Conservation (phyloP, 2,329 filamentous ascomycete species). For the Colletotrichum tanaceti region DNA sequence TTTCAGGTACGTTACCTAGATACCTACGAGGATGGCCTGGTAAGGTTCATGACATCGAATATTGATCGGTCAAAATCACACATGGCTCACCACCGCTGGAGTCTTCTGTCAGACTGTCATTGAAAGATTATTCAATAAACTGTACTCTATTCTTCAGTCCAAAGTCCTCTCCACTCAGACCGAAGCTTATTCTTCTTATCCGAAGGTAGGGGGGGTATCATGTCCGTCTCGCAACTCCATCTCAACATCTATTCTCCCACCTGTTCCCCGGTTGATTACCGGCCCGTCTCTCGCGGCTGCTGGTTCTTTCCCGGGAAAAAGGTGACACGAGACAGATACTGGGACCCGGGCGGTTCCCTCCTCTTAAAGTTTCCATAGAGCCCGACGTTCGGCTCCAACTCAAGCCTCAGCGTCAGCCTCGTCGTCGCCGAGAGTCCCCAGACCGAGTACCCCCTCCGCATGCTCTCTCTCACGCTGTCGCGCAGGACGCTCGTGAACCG, state of each 20-base stretch:
- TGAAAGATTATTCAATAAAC: neutral
- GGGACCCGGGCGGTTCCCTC: neutral
- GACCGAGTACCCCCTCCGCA: conserved; percentile 48
- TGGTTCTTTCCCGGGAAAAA: conserved; percentile 22
- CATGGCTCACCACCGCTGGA: neutral
- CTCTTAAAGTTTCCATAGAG: neutral
- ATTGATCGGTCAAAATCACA: neutral
- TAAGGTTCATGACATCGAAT: neutral
- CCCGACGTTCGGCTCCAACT: conserved; percentile 25
- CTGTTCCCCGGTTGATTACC: no score
- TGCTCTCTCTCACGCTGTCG: conserved; percentile 49
- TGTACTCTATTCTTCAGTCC: no score
- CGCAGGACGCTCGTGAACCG: conserved; percentile 51
- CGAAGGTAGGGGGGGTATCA: neutral
- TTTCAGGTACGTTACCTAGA: no score
- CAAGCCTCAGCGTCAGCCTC: conserved; percentile 17
- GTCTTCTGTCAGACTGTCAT: neutral
- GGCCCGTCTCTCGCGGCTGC: neutral
- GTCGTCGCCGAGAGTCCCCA: conserved; percentile 18
- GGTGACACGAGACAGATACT: neutral
- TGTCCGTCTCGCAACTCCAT: neutral
- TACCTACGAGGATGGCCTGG: no score
- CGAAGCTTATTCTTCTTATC: neutral
- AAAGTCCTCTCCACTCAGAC: neutral
- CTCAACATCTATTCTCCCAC: neutral